Percentiles rank a stretch among this genome's conserved stretches.
Conservation (phyloP, 306 rosid species). For the Quillaja saponaria region DNA sequence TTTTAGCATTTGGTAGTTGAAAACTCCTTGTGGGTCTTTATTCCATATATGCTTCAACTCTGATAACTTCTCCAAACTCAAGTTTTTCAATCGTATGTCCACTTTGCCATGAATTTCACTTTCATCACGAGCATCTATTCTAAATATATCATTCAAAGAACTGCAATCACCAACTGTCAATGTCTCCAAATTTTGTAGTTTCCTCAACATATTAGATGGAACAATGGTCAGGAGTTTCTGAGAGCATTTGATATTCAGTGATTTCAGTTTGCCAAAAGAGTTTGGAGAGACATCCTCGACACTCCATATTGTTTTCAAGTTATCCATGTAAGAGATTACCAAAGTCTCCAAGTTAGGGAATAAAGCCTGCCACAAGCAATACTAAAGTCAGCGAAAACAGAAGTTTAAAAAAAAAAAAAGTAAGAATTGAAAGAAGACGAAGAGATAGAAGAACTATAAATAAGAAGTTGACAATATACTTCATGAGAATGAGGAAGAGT, state of each 20-base stretch:
- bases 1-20: slow-evolving; percentile 1
- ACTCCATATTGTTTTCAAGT: slow-evolving; percentile 19
- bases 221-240: slow-evolving; percentile 23
- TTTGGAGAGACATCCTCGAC: background rate
- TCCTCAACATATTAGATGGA: background rate
- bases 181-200: slow-evolving; percentile 1
- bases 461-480: too few relatives aligned
- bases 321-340: background rate
- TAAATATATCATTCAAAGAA: slow-evolving; percentile 24
- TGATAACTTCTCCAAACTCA: background rate
- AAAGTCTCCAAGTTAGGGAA: slow-evolving; percentile 27
- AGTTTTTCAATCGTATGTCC: background rate
- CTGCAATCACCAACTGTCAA: slow-evolving; percentile 1
- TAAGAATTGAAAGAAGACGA: too few relatives aligned
- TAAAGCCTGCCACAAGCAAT: background rate
- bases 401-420: too few relatives aligned
- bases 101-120: too few relatives aligned
- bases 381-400: too few relatives aligned
- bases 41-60: slow-evolving; percentile 30
- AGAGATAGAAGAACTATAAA: too few relatives aligned
- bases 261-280: slow-evolving; percentile 17
- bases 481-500: too few relatives aligned
- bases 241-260: slow-evolving; percentile 7
- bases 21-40: background rate
- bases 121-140: background rate